Evolutionary conservation across 257 asterid genomes (phyloP), one percentile per base, ranked within the genome.

Genomic region (Gardenia jasminoides): DNA sequence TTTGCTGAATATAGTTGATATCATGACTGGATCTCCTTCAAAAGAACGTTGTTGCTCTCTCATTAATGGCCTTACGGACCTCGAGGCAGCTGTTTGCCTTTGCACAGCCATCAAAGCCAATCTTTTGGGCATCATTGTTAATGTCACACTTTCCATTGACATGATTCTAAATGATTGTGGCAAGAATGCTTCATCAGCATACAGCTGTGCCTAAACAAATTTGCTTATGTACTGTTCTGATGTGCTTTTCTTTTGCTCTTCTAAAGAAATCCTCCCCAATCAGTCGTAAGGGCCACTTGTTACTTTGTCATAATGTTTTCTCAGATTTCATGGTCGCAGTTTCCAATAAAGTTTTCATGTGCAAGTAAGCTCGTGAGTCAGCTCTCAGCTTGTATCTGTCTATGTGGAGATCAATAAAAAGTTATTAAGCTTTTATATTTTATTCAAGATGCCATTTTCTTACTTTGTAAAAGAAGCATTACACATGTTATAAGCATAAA

Each of bases 41-140:
- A 84, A 70, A 24, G 72, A 78, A 39, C 90, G 87, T 20, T 91
- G 96, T 64, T 89, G 96, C 67, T 0, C 76, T 15, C 81, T 83
- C 15, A 44, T 83, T 54, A 24, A 20, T 2, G 86, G 83, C 7
- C 80, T 91, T 72, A 84, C 67, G 24, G 92, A 91, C 28, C 79
- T 87, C 0, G 92, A 88, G 50, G 94, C 92, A 0, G 96, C 91
- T 6, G 61, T 82, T 66, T 88, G 92, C 84, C 87, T 91, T 52
- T 91, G 96, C 87, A 91, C 90, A 7, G 94, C 94, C 66, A 76
- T 91, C 58, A 88, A 83, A 79, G 92, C 92, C 2, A 89, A 89
- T 7, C 6, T 89, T 80, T 77, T 91, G 76, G 94, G 93, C 17
- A 89, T 89, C 70, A 83, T 87, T 84, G 89, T 89, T 30, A 87